Evolutionary conservation across 2,329 filamentous ascomycete species (phyloP), one percentile per base, ranked within the genome.

Genomic region (Penicillium sp.): DNA sequence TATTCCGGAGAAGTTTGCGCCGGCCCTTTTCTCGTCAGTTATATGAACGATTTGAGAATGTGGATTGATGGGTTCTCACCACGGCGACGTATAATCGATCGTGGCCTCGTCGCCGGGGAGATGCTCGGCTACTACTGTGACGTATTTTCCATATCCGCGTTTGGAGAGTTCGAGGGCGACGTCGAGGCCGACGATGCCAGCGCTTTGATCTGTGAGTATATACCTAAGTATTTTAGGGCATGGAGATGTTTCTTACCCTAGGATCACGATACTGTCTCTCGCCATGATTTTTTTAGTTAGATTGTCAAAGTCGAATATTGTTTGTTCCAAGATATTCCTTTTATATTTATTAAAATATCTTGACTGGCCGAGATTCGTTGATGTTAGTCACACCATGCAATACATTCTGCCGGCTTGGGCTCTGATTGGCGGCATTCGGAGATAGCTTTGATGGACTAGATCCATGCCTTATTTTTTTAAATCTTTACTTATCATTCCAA

Each of bases 1-100:
- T 46, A 77, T 74, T 40, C 72, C 74, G 0, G 75, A 78, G 60
- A 77, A 77, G 60, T 78, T 78, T 57, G 72, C 75, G 2, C 75
- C 75, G 9, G 75, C 75, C 72, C 74, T 35, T 35, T 35, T 71
- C 24, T 30, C 5, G 6, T 40, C 3, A 3, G 33, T 3, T 16
- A 42, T n/a, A n/a, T n/a, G n/a, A n/a, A n/a, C n/a, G n/a, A n/a
- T 35, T 35, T 5, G 30, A 12, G 9, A 9, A 9, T 3, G 8
- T 35, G 16, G 30, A 11, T 35, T 35, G n/a, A n/a, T n/a, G n/a
- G n/a, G 1, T 7, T 35, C 59, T 55, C 18, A 62, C 74, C 74
- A 77, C 51, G 75, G 74, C 5, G 75, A 77, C 1, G 74, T 77
- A 59, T 77, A 78, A 23, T 66, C 61, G 1, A 66, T 50, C 6